Percentiles rank a stretch among this genome's conserved stretches.
Conservation (phyloP, 106 monocot species). For the Phalaenopsis equestris region DNA sequence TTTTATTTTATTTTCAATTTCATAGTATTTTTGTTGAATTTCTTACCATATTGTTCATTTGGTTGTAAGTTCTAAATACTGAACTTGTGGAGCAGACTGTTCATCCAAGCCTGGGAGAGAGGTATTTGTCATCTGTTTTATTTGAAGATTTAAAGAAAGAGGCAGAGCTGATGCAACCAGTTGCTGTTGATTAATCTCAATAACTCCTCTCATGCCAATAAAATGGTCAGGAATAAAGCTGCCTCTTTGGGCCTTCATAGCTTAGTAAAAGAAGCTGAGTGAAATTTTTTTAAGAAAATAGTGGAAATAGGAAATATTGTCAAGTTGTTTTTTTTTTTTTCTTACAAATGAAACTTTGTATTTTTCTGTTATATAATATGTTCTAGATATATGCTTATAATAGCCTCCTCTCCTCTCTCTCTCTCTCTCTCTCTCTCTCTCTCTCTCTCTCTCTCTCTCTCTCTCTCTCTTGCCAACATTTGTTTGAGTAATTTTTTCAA, state of each 20-base stretch:
- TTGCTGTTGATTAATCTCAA: conserved; percentile 44
- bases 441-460: too few relatives aligned
- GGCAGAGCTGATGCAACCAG: conserved; percentile 90
- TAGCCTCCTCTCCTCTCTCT: too few relatives aligned
- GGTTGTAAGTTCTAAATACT: too few relatives aligned
- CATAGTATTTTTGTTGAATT: background rate
- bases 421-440: too few relatives aligned
- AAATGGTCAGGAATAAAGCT: background rate
- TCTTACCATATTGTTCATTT: background rate
- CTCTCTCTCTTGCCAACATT: too few relatives aligned
- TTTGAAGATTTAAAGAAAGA: conserved; percentile 79
- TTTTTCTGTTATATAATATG: too few relatives aligned
- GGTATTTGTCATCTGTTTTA: conserved; percentile 79
- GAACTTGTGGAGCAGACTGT: conserved; percentile 42
- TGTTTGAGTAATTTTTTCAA: too few relatives aligned
- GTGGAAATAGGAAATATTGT: background rate
- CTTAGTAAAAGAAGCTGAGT: background rate
- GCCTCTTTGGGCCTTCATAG: background rate
- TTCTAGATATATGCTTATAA: too few relatives aligned
- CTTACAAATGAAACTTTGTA: too few relatives aligned
- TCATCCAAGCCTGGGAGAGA: conserved; percentile 87
- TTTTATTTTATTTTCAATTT: background rate
- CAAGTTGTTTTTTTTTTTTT: background rate
- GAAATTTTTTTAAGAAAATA: background rate
- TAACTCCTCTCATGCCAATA: background rate